Evolutionary conservation across 768 basidiomycete species (phyloP).

Genomic region (Suillus variegatus): DNA sequence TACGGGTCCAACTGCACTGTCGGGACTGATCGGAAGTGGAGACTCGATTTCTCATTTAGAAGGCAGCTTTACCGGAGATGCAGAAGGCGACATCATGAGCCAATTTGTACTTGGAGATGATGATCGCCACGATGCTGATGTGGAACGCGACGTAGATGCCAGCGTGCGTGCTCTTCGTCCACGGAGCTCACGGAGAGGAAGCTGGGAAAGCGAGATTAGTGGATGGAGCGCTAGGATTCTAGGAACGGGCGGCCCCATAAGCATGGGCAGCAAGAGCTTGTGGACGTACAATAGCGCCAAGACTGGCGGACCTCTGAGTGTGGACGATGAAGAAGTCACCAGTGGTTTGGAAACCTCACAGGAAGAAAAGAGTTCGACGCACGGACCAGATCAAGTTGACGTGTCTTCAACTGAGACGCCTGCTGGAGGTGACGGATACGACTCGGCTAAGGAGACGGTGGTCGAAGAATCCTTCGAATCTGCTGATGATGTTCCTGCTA

Average conservation of each 20-base stretch:
- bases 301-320: slow-evolving; percentile 54
- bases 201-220: slow-evolving; percentile 90
- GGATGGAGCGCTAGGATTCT: slow-evolving; percentile 79
- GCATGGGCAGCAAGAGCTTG: slow-evolving; percentile 54
- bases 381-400: slow-evolving; percentile 12
- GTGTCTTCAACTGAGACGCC: slow-evolving; percentile 4
- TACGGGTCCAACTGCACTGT: slow-evolving; percentile 47
- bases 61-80: slow-evolving; percentile 56
- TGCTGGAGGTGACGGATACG: slow-evolving; percentile 10
- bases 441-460: slow-evolving; percentile 10
- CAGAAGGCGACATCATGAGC: slow-evolving; percentile 59
- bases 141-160: slow-evolving; percentile 73
- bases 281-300: slow-evolving; percentile 63
- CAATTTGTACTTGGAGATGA: slow-evolving; percentile 70
- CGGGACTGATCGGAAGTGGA: slow-evolving; percentile 49
- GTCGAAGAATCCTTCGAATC: slow-evolving; percentile 10
- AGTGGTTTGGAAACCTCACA: slow-evolving; percentile 19
- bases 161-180: slow-evolving; percentile 89
- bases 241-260: slow-evolving; percentile 46
- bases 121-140: slow-evolving; percentile 52
- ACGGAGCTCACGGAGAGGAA: slow-evolving; percentile 81
- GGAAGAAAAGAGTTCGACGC: slow-evolving; percentile 12
- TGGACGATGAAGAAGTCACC: slow-evolving; percentile 33
- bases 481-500: slow-evolving; percentile 21
- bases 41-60: slow-evolving; percentile 77